A percentile compares a stretch with the other conserved stretches of the same genome.
Conservation (phyloP, 495 filamentous ascomycete species). For the Terfezia boudieri region DNA sequence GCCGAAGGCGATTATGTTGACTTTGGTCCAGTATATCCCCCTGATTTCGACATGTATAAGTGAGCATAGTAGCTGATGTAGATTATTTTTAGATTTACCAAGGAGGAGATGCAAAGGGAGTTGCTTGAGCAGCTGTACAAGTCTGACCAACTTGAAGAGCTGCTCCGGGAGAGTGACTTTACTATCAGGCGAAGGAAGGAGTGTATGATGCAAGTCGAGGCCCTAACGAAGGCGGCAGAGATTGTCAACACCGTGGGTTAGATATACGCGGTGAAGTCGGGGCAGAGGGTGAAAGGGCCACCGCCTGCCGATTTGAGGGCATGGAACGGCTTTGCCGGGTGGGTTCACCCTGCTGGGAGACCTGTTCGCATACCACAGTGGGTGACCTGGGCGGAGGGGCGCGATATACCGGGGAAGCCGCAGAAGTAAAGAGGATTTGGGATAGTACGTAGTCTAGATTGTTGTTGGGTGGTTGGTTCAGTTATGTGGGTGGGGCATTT, state of each 20-base stretch:
- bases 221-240: conserved; percentile 64
- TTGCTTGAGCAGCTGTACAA: conserved; percentile 97
- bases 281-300: too few relatives aligned
- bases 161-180: conserved; percentile 96
- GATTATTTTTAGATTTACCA: conserved; percentile 43
- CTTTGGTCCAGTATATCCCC: conserved; percentile 62
- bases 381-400: too few relatives aligned
- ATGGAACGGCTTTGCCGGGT: too few relatives aligned
- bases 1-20: conserved; percentile 97
- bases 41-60: not conserved
- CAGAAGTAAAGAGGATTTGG: too few relatives aligned
- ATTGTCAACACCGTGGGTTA: conserved; percentile 44
- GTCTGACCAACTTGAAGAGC: conserved; percentile 64
- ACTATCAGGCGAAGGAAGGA: conserved; percentile 88
- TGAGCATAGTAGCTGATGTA: too few relatives aligned
- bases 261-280: not conserved
- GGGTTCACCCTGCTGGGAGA: too few relatives aligned
- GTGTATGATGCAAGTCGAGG: conserved; percentile 98
- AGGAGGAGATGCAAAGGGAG: conserved; percentile 97
- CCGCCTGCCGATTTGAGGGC: too few relatives aligned
- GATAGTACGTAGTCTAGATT: too few relatives aligned
- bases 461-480: too few relatives aligned
- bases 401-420: too few relatives aligned
- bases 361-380: too few relatives aligned
- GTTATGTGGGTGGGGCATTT: too few relatives aligned